Evolutionary conservation across 805 yeast species (phyloP), one percentile per base, ranked within the genome.

Genomic region (Nakazawaea ishiwadae): DNA sequence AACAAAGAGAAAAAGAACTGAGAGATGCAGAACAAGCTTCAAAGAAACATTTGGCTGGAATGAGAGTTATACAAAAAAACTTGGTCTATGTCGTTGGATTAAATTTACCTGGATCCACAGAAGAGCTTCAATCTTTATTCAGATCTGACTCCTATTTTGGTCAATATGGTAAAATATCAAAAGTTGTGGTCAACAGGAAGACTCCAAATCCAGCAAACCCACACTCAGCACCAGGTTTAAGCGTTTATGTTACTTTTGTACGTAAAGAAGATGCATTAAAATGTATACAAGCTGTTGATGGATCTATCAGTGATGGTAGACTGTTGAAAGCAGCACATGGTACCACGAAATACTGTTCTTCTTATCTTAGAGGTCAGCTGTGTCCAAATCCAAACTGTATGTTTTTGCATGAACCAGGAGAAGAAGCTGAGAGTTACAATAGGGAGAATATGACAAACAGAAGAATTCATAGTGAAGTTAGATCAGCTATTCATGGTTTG

Each of bases 391-490:
- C 98, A 48, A 88, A 89, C 57, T 93, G 99, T 73, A 93, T 93
- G 99, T 93, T 93, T 56, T 72, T 93, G 54, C 99, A 93, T 61
- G 99, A 93, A 63, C 99, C 99, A 5, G 99, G 99, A 45, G 99
- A 93, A 68, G 99, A 93, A 62, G 98, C 98, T 2, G 99, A 93
- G 55, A 84, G 96, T 9, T 91, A 86, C 65, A 87, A 96, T 20
- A 80, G 96, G 62, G 89, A 86, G 56, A 95, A 86, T 55, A 69
- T 86, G 54, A 79, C 89, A 4, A 84, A 93, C 3, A 83, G 85
- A 58, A 80, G 79, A 50, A 55, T 51, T 37, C 41, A 31, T 20
- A 23, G 21, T 17, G 57, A 55, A 36, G 62, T 55, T 44, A 54
- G 62, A 44, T 50, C 56, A 5, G 65, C 65, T 18, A 53, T 65